Evolutionary conservation across 108 stramenopile genomes (phyloP), one percentile per base, ranked within the genome.

Genomic region (Nannochloropsis salina): DNA sequence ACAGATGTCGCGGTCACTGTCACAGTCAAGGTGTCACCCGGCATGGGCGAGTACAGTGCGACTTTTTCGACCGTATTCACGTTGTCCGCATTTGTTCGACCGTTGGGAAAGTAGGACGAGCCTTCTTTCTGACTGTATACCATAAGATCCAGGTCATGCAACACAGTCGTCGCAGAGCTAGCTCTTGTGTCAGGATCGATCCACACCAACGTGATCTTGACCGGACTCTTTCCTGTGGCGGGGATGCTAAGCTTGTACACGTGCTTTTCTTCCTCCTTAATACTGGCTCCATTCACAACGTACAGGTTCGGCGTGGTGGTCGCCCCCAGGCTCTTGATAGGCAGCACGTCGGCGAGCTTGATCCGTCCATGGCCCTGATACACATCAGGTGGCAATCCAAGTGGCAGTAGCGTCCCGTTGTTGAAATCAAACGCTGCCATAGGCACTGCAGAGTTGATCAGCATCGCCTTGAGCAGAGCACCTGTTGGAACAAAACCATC

Each of bases 61-160:
- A 89, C 83, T 42, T 89, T 89, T 42, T 89, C 85, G 15, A 89
- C 88, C 44, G 85, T 89, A 44, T 89, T 89, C 9, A 83, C 88
- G 41, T 22, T 31, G 82, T 89, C 88, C 22, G 80, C 43, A 8
- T 80, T 47, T 3, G 22, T 43, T 21, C 41, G 18, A 6, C 88
- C 88, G 80, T 91, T 90, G 45, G 87, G 89, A 43, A 88, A 91
- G 44, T 85, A 90, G n/a, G 80, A 80, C 10, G 44, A 45, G 15
- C 87, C 89, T 2, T 85, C 80, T 0, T 88, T 81, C 87, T 84
- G 87, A n/a, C 83, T 80, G 31, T 43, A 42, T 15, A 91, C 84
- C 42, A 85, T 83, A 3, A 91, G 89, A 82, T 91, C 90, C 21
- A 91, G 81, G 82, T 91, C 90, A 85, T 91, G 89, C 83, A 89